A percentile compares a stretch with the other conserved stretches of the same genome.
Evolutionary conservation across 2,329 filamentous ascomycete genomes (phyloP).

Genomic region (Fulvia fulva): DNA sequence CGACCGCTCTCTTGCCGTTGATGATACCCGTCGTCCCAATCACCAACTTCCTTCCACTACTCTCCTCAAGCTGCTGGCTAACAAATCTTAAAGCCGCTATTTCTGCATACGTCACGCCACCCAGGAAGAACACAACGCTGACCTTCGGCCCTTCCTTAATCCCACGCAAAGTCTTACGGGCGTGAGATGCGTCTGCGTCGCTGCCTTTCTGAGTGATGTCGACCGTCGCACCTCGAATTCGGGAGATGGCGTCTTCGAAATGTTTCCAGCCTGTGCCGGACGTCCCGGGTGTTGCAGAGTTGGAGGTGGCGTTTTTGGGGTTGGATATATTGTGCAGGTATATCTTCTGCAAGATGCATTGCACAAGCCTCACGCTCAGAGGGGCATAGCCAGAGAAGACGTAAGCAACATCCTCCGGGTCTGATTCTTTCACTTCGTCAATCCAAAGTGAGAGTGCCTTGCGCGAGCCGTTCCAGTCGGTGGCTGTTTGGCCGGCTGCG

Average conservation of each 20-base stretch:
- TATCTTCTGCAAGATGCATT: slow-evolving; percentile 88
- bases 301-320: slow-evolving; percentile 43
- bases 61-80: slow-evolving; percentile 64
- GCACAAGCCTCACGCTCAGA: slow-evolving; percentile 82
- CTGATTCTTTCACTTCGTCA: slow-evolving; percentile 92
- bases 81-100: slow-evolving; percentile 92
- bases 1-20: slow-evolving; percentile 85
- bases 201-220: slow-evolving; percentile 89
- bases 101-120: slow-evolving; percentile 95
- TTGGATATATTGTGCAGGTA: slow-evolving; percentile 60
- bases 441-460: slow-evolving; percentile 85
- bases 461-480: slow-evolving; percentile 81
- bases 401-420: slow-evolving; percentile 93
- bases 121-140: slow-evolving; percentile 92
- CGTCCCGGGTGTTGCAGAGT: slow-evolving; percentile 13
- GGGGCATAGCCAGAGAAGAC: slow-evolving; percentile 97
- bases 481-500: slow-evolving; percentile 47
- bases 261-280: slow-evolving; percentile 85
- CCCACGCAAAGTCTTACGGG: slow-evolving; percentile 75
- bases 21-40: slow-evolving; percentile 92
- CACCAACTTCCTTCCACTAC: slow-evolving; percentile 69
- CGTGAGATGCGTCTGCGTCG: slow-evolving; percentile 79
- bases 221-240: slow-evolving; percentile 82
- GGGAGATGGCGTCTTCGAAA: slow-evolving; percentile 88
- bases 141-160: slow-evolving; percentile 62